Percentiles rank a stretch among this genome's conserved stretches.
phyloP scores from a whole-genome alignment of 371 early-diverging fungal species.

The Scutellospora calospora region DNA sequence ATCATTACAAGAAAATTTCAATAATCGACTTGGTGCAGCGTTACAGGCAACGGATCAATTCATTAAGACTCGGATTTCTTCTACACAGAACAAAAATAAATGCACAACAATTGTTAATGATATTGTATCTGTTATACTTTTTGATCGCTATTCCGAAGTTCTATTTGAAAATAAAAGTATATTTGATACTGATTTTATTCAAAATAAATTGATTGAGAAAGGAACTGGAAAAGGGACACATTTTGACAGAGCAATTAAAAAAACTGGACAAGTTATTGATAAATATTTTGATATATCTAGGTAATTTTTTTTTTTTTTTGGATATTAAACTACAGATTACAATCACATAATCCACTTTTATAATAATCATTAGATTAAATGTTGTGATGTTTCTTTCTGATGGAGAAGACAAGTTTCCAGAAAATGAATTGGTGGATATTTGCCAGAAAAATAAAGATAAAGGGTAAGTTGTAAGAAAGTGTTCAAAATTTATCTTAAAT shows the following conservation, averaged over 20 bases:
- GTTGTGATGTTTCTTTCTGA: no score
- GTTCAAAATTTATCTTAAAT: no score
- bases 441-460: no score
- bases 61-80: constrained; percentile 25
- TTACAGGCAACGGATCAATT: constrained; percentile 27
- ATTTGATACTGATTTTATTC: background rate
- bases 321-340: background rate
- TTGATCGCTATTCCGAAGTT: background rate
- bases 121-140: constrained; percentile 29
- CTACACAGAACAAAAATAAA: no score
- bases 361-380: no score
- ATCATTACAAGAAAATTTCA: background rate
- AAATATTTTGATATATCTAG: constrained; percentile 33
- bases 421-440: no score
- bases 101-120: background rate
- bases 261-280: constrained; percentile 26
- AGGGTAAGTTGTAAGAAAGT: no score
- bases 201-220: constrained; percentile 9
- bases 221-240: constrained; percentile 2
- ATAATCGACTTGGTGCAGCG: constrained; percentile 44
- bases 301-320: background rate
- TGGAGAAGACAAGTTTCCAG: no score
- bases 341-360: no score
- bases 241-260: constrained; percentile 35
- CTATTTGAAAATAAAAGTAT: constrained; percentile 22